phyloP scores from a whole-genome alignment of 164 flowering plant species.

The Santalum album region DNA sequence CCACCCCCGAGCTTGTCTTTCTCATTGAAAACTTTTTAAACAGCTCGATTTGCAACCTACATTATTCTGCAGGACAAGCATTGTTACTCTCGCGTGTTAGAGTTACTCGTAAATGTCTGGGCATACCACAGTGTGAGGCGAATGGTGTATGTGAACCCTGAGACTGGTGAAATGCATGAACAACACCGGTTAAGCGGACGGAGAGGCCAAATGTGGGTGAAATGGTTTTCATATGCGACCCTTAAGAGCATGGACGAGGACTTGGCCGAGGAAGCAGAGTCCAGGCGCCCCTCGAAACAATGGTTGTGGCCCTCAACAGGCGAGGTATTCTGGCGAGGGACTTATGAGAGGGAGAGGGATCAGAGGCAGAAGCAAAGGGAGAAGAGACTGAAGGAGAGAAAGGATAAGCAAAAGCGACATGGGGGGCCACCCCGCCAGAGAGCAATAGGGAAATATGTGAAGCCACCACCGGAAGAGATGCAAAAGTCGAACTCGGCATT shows the following conservation, averaged over 20 bases:
- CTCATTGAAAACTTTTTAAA: background rate
- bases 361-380: conserved; percentile 48
- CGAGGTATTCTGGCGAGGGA: conserved; percentile 85
- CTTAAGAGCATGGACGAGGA: conserved; percentile 96
- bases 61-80: conserved; percentile 67
- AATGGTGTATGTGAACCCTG: conserved; percentile 74
- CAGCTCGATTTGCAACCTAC: background rate
- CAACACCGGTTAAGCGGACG: conserved; percentile 61
- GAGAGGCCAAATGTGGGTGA: conserved; percentile 84
- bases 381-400: conserved; percentile 54
- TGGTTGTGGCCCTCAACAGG: conserved; percentile 98
- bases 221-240: conserved; percentile 68
- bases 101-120: conserved; percentile 88
- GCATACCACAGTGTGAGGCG: conserved; percentile 90
- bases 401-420: conserved; percentile 57
- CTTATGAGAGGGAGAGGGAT: conserved; percentile 67
- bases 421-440: conserved; percentile 49
- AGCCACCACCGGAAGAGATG: conserved; percentile 57
- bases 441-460: conserved; percentile 74
- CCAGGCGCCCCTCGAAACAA: conserved; percentile 37
- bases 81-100: conserved; percentile 91
- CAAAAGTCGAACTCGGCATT: conserved; percentile 24
- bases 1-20: too few relatives aligned
- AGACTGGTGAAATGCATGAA: conserved; percentile 73
- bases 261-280: conserved; percentile 79